Evolutionary conservation across 805 yeast species (phyloP).

Genomic region (Tetrapisispora taiwanensis): DNA sequence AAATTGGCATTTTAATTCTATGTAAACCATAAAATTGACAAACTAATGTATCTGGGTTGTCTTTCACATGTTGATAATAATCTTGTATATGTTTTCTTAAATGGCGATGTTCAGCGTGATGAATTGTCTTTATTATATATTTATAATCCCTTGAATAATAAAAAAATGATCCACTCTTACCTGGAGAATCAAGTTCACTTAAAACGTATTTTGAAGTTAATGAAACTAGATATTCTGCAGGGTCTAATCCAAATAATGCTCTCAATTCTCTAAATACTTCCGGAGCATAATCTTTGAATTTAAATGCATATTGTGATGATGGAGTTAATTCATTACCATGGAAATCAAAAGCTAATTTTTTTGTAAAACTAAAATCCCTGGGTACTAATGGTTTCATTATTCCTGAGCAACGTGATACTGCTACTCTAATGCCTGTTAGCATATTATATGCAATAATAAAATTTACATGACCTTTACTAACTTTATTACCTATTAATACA

Average conservation of each 20-base stretch:
- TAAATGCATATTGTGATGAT: constrained; percentile 88
- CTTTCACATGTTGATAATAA: constrained; percentile 70
- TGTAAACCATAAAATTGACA: constrained; percentile 97
- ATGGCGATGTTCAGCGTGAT: constrained; percentile 83
- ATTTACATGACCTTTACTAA: constrained; percentile 87
- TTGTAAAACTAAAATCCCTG: constrained; percentile 58
- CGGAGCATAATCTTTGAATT: constrained; percentile 93
- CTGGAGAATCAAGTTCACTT: constrained; percentile 89
- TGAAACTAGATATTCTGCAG: constrained; percentile 89
- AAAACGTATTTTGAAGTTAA: constrained; percentile 87
- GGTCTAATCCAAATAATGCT: constrained; percentile 73
- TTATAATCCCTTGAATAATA: constrained; percentile 90
- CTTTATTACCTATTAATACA: constrained; percentile 69
- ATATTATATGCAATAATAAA: constrained; percentile 92
- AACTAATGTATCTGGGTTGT: constrained; percentile 77
- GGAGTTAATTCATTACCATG: constrained; percentile 86
- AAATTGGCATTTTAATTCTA: constrained; percentile 77
- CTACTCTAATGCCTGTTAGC: constrained; percentile 93
- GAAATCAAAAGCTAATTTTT: constrained; percentile 78
- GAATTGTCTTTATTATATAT: constrained; percentile 92
- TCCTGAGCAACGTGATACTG: constrained; percentile 88
- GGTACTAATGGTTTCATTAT: constrained; percentile 59
- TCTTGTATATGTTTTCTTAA: constrained; percentile 61
- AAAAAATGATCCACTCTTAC: constrained; percentile 93
- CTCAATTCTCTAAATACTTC: constrained; percentile 85